Conservation (phyloP, 1,284 basidiomycete genomes). For the Cryptococcus hybrid region DNA sequence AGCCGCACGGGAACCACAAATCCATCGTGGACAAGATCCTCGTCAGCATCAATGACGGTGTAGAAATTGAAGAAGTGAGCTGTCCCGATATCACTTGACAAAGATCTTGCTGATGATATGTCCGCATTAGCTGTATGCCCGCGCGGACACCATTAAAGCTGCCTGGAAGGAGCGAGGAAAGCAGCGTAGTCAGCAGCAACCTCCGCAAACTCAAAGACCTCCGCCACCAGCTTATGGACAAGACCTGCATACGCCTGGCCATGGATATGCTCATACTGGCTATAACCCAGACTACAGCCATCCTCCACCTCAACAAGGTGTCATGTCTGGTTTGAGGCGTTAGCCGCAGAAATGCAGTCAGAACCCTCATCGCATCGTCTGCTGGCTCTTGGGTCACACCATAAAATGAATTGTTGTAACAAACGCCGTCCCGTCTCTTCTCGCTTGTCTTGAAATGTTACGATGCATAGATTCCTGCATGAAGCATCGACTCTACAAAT, state of each 20-base stretch:
- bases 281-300: conserved; percentile 1
- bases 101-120: background rate
- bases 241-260: conserved; percentile 1
- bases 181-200: conserved; percentile 1
- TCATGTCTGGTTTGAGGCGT: conserved; percentile 34
- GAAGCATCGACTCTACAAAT: too few relatives aligned
- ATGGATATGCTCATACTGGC: background rate
- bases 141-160: conserved; percentile 35
- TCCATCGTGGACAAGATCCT: conserved; percentile 80
- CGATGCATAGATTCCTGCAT: too few relatives aligned
- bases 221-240: conserved; percentile 1
- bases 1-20: conserved; percentile 81
- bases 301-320: conserved; percentile 11
- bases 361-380: background rate
- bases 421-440: too few relatives aligned
- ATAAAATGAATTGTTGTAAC: too few relatives aligned
- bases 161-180: conserved; percentile 36
- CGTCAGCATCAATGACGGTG: conserved; percentile 82
- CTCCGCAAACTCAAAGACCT: conserved; percentile 4
- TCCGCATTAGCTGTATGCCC: conserved; percentile 26
- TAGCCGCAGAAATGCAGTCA: conserved; percentile 3
- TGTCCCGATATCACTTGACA: background rate
- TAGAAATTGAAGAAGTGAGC: conserved; percentile 76
- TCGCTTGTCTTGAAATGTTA: too few relatives aligned
- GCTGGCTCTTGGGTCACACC: too few relatives aligned